These are phyloP conservation scores for Ananas comosus DNA, from an alignment of 176 grass and related monocot genomes.

Conservation along the genomic window DNA sequence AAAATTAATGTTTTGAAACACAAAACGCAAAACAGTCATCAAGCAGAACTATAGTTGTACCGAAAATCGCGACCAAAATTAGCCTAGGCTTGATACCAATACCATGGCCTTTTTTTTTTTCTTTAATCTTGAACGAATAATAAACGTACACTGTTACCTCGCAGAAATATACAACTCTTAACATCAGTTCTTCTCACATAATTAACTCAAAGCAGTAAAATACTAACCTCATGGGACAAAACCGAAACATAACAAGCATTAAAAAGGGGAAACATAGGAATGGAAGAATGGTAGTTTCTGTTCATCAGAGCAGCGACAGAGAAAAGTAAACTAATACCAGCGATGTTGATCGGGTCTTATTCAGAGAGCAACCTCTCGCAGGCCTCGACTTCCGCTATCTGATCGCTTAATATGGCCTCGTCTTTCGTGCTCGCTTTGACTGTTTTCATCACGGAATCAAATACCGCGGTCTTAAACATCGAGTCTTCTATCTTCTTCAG, in stretches of 20 bases:
- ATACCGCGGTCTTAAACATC: constrained; percentile 34
- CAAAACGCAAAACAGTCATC: too few relatives aligned
- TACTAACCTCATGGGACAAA: neutral
- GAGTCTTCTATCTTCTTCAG: constrained; percentile 70
- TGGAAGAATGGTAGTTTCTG: neutral
- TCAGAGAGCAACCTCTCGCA: constrained; percentile 48
- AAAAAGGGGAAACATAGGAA: neutral
- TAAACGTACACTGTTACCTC: constrained; percentile 16
- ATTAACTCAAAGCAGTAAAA: neutral
- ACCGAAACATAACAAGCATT: constrained; percentile 2
- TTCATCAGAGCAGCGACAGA: neutral
- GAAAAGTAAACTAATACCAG: neutral
- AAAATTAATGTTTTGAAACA: too few relatives aligned
- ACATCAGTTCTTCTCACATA: constrained; percentile 15
- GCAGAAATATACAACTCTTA: constrained; percentile 20
- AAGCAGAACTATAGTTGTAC: too few relatives aligned
- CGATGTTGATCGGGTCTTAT: neutral
- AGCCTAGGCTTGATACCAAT: too few relatives aligned
- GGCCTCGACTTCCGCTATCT: constrained; percentile 20
- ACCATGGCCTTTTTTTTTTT: constrained; percentile 1
- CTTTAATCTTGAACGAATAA: constrained; percentile 15
- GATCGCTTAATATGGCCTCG: constrained; percentile 53
- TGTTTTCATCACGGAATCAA: constrained; percentile 34
- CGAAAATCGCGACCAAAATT: too few relatives aligned
- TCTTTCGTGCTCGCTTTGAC: constrained; percentile 36